Evolutionary conservation across 257 asterid genomes (phyloP).

Genomic region (Vinca minor): DNA sequence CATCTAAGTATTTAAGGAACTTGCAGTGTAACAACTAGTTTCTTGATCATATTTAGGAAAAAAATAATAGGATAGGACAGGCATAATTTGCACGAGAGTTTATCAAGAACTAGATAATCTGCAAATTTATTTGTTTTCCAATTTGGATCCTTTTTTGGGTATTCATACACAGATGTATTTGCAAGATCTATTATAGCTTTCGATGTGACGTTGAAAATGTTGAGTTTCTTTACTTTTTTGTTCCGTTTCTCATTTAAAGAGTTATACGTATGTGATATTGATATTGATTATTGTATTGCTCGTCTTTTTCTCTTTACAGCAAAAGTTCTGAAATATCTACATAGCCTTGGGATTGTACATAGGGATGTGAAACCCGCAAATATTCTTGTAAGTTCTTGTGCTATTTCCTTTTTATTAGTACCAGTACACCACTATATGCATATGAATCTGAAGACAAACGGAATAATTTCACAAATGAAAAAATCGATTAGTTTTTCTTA

Average conservation of each 20-base stretch:
- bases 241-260: neutral
- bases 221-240: neutral
- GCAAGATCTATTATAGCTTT: neutral
- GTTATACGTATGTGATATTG: neutral
- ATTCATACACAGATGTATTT: neutral
- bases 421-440: neutral
- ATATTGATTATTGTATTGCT: constrained; percentile 13
- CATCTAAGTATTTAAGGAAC: neutral
- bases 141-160: neutral
- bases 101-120: neutral
- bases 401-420: constrained; percentile 12
- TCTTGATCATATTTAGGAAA: neutral
- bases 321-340: constrained; percentile 72
- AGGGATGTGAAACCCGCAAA: constrained; percentile 98
- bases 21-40: neutral
- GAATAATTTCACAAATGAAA: neutral
- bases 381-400: constrained; percentile 69
- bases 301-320: constrained; percentile 61
- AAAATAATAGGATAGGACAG: neutral
- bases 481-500: neutral
- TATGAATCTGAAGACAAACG: neutral
- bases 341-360: constrained; percentile 86
- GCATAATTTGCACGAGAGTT: neutral
- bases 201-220: neutral
- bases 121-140: neutral